Evolutionary conservation across 768 basidiomycete species (phyloP).

Genomic region (Dioszegia aurantiaca): DNA sequence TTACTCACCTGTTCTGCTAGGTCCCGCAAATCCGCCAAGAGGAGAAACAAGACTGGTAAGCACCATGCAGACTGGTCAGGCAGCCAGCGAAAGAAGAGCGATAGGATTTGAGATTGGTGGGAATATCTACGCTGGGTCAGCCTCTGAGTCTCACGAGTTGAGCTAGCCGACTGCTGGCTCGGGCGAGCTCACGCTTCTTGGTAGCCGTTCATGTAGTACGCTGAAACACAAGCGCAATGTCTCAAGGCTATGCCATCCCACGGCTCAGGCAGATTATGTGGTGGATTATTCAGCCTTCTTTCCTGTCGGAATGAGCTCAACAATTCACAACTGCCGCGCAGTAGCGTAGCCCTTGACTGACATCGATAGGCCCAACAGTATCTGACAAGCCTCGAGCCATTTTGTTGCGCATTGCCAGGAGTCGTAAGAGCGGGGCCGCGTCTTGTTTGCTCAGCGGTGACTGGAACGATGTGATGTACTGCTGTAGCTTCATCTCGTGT

Average conservation of each 20-base stretch:
- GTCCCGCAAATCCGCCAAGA: constrained; percentile 75
- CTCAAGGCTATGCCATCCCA: constrained; percentile 45
- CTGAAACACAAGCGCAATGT: constrained; percentile 43
- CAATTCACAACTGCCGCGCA: neutral
- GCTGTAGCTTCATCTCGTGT: constrained; percentile 37
- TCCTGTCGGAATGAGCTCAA: constrained; percentile 24
- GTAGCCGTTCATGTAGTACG: constrained; percentile 30
- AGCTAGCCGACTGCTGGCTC: neutral
- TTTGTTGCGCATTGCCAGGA: constrained; percentile 37
- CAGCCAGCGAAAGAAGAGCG: constrained; percentile 74
- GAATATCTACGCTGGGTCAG: constrained; percentile 32
- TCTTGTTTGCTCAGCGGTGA: constrained; percentile 37
- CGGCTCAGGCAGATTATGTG: constrained; percentile 39
- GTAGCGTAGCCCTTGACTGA: constrained; percentile 11
- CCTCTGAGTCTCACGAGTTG: neutral
- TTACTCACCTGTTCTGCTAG: constrained; percentile 73
- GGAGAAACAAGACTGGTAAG: constrained; percentile 74
- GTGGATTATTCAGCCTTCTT: constrained; percentile 32
- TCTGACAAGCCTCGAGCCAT: constrained; percentile 38
- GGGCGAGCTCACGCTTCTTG: constrained; percentile 38
- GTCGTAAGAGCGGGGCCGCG: constrained; percentile 24
- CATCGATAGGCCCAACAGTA: constrained; percentile 40
- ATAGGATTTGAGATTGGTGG: constrained; percentile 49
- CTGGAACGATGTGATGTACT: constrained; percentile 40
- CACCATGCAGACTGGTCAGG: constrained; percentile 82